Base-by-base conservation (phyloP, 768 basidiomycete genomes). In the Pulveroboletus sp. region DNA sequence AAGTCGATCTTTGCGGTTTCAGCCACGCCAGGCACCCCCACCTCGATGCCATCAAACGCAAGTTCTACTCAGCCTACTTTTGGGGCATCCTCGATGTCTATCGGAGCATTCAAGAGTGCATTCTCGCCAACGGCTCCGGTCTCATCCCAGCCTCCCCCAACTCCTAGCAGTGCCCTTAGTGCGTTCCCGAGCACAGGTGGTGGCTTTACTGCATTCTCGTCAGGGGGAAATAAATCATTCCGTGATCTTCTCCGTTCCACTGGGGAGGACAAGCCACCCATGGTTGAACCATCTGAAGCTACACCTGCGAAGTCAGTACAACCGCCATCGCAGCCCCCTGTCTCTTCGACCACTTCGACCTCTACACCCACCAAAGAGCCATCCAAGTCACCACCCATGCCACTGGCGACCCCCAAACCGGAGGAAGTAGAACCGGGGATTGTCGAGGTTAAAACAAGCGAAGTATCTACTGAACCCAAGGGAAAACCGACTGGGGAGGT, bases 141-240 rank as follows among this genome's bases (percentile, higher is more conserved):
- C 21, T 44, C 61, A 1, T 14, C 43, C 2, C 49, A 55, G n/a
- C 42, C 57, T 14, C 17, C 48, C 15, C 27, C 66, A 2, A 47
- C 36, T 47, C 60, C 42, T 44, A 61, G 32, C 11, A 31, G 64
- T 30, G 65, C 53, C 6, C 71, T 72, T 47, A 55, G 51, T 31
- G 55, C 63, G 8, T 71, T 65, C 49, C 51, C 64, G 11, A 52
- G 72, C 0, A 43, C 63, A 11, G 59, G 68, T 2, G 70, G 75
- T 27, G 81, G 73, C 3, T 85, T 85, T 56, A 58, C 73, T 31
- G 76, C 80, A 0, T 82, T 82, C 56, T 73, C 76, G 8, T 54
- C 58, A 12, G 75, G 75, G 4, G 51, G 69, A 1, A 68, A 71
- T 32, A 78, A 76, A 56, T 79, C 86, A 0, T 90, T 85, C 56